A percentile compares a stretch with the other conserved stretches of the same genome.
Conservation (phyloP, 139 green algal species). For the Chlorella sp. region DNA sequence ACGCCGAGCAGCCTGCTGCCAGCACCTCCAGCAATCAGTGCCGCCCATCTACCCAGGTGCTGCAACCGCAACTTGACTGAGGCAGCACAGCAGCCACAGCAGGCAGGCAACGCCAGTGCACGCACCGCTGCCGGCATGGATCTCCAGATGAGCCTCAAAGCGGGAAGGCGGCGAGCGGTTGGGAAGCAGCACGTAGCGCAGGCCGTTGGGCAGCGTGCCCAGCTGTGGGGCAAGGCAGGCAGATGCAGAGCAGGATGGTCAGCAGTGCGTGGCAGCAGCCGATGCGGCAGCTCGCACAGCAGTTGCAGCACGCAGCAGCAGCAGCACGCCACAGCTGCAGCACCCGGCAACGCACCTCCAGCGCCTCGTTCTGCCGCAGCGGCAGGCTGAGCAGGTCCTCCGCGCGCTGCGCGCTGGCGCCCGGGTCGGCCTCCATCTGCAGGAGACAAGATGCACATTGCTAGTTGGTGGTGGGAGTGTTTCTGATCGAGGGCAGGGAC, state of each 20-base stretch:
- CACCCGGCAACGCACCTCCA: constrained; percentile 43
- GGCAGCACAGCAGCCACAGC: too few species aligned
- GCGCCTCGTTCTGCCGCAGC: constrained; percentile 67
- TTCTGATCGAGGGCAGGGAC: too few species aligned
- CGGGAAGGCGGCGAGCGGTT: constrained; percentile 91
- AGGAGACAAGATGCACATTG: not conserved
- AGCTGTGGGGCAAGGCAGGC: not conserved
- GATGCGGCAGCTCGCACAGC: too few species aligned
- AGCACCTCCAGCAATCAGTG: too few species aligned
- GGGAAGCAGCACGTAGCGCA: constrained; percentile 96
- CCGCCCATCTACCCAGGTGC: too few species aligned
- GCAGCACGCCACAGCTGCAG: too few species aligned
- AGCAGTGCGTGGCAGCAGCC: too few species aligned
- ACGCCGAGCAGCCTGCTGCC: not conserved
- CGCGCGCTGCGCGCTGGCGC: not conserved
- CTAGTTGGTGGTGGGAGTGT: too few species aligned
- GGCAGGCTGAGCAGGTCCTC: constrained; percentile 22
- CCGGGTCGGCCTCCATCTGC: constrained; percentile 8
- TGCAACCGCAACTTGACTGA: too few species aligned
- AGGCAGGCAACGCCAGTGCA: not conserved
- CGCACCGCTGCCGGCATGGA: constrained; percentile 69
- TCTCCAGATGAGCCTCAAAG: constrained; percentile 96
- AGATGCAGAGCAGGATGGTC: too few species aligned
- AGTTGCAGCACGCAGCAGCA: too few species aligned
- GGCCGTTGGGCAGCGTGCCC: constrained; percentile 82